Percentiles rank a stretch among this genome's conserved stretches.
Conservation (phyloP, 163 green algal genomes). For the Coccomyxa subellipsoidea region DNA sequence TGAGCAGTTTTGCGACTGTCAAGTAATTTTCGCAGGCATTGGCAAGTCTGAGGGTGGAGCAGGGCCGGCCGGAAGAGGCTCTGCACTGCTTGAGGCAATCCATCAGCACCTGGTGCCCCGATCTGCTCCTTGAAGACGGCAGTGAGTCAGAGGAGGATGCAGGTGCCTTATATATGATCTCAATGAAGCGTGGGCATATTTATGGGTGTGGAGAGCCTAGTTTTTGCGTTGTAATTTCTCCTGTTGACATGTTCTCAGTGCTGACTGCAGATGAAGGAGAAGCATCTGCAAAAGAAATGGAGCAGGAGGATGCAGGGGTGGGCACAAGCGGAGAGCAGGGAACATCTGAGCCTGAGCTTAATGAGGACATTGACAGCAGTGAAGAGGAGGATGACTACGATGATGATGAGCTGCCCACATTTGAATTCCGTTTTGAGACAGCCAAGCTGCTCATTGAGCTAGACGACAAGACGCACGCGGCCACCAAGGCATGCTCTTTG, state of each 20-base stretch:
- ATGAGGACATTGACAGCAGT: neutral
- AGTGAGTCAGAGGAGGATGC: neutral
- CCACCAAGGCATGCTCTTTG: constrained; percentile 50
- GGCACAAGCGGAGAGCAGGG: constrained; percentile 14
- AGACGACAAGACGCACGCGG: constrained; percentile 59
- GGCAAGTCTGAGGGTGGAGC: constrained; percentile 60
- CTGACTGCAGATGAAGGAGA: no score
- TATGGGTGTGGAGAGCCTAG: no score
- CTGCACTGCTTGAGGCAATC: constrained; percentile 55
- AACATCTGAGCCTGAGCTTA: constrained; percentile 35
- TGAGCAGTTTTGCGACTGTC: neutral
- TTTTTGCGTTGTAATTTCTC: no score
- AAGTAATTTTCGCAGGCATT: constrained; percentile 37
- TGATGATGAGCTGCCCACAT: constrained; percentile 54
- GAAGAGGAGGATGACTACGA: constrained; percentile 21
- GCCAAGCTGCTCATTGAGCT: constrained; percentile 89
- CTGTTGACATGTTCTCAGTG: no score
- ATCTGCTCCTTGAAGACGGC: neutral
- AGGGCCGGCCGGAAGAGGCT: constrained; percentile 65
- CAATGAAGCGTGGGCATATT: no score
- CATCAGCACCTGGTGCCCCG: constrained; percentile 69
- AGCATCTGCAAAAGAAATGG: neutral
- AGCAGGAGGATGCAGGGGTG: neutral
- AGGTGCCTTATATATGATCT: neutral
- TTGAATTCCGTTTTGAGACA: constrained; percentile 82